A percentile compares a stretch with the other conserved stretches of the same genome.
Evolutionary conservation across 1,284 basidiomycete species (phyloP).

Genomic region (Ceratobasidium sp.): DNA sequence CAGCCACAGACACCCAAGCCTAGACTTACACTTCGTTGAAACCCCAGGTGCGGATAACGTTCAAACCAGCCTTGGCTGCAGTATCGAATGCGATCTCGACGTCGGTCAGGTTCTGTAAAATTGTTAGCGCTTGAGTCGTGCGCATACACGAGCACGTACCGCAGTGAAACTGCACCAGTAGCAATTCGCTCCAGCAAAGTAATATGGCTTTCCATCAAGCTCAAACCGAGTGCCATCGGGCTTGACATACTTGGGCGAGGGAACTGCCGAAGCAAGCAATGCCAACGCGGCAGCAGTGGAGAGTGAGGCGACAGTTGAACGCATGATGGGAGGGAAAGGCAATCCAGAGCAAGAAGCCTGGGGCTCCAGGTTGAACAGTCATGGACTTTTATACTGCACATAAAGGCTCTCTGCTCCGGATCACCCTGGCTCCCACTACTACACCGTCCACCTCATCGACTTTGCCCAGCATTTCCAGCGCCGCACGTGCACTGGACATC

Average conservation of each 20-base stretch:
- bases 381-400: neutral
- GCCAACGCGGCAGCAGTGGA: slow-evolving; percentile 21
- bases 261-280: slow-evolving; percentile 21
- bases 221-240: slow-evolving; percentile 36
- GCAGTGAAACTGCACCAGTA: slow-evolving; percentile 52
- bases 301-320: slow-evolving; percentile 13
- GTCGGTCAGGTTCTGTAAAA: slow-evolving; percentile 37
- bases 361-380: slow-evolving; percentile 8
- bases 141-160: slow-evolving; percentile 13
- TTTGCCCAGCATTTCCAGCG: neutral
- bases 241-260: slow-evolving; percentile 29
- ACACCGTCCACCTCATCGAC: neutral
- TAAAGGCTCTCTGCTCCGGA: neutral
- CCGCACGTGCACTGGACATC: slow-evolving; percentile 19
- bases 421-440: slow-evolving; percentile 9
- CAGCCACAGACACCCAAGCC: too few relatives aligned
- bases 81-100: slow-evolving; percentile 40
- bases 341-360: slow-evolving; percentile 9
- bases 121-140: neutral
- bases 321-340: slow-evolving; percentile 10
- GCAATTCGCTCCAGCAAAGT: slow-evolving; percentile 67
- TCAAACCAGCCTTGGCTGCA: slow-evolving; percentile 45
- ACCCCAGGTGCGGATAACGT: slow-evolving; percentile 49
- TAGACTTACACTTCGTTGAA: slow-evolving; percentile 39
- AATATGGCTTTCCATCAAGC: slow-evolving; percentile 49